A percentile compares a stretch with the other conserved stretches of the same genome.
Evolutionary conservation across 129 eudicot species (phyloP).

Genomic region (Daucus carota): DNA sequence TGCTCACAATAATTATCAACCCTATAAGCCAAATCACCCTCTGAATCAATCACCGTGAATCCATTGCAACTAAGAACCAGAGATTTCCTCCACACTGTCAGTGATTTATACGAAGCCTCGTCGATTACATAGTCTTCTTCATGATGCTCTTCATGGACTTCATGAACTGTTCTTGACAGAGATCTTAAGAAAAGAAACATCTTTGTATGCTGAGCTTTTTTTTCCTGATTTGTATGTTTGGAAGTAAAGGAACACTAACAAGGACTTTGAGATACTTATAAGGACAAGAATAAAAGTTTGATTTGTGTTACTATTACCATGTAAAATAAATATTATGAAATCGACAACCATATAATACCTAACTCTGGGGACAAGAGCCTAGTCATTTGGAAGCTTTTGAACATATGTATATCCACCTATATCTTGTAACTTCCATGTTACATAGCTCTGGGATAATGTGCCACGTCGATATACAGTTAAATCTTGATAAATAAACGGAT

Average conservation of each 20-base stretch:
- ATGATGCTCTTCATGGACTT: slow-evolving; percentile 39
- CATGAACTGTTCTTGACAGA: slow-evolving; percentile 47
- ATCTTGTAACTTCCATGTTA: background rate
- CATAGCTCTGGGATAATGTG: too few relatives aligned
- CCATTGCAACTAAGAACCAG: slow-evolving; percentile 65
- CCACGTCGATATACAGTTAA: too few relatives aligned
- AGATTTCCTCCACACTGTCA: slow-evolving; percentile 91
- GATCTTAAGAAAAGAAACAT: slow-evolving; percentile 45
- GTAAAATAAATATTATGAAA: background rate
- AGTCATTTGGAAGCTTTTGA: slow-evolving; percentile 12
- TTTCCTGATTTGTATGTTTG: background rate
- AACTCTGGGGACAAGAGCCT: slow-evolving; percentile 11
- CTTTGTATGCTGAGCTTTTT: background rate
- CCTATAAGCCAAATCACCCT: slow-evolving; percentile 57
- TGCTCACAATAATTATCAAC: slow-evolving; percentile 68
- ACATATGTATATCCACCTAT: background rate
- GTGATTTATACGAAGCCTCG: slow-evolving; percentile 16
- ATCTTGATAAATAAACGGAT: too few relatives aligned
- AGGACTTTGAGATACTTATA: slow-evolving; percentile 11
- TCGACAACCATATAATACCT: slow-evolving; percentile 2
- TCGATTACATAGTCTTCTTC: background rate
- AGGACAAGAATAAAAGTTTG: background rate
- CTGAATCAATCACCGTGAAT: slow-evolving; percentile 72
- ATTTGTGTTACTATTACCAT: background rate
- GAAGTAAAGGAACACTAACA: background rate